Base-by-base conservation (phyloP, 106 monocot genomes). In the Dendrobium nobile region DNA sequence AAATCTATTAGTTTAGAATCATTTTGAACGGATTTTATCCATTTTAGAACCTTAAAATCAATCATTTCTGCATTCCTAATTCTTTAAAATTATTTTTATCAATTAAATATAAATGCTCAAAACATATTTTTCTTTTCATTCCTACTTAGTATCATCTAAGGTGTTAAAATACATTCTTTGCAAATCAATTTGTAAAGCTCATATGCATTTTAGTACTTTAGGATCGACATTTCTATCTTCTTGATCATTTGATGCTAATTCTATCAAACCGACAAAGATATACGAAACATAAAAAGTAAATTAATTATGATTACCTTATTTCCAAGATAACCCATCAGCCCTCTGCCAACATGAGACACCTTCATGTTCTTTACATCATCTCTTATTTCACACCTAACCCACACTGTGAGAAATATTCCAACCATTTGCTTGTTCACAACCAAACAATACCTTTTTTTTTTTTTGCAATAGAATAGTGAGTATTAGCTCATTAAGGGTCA, bases 401-500 rank as follows among this genome's bases (percentile, higher is more conserved):
- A 93, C 9, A 93, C 79, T 9, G 85, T 93, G 33, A 93, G 88
- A 78, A 90, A 93, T 81, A 93, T 86, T 22, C 93, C 93, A 77
- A 93, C 93, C 93, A 93, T 93, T 84, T 93, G 93, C 78, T 93
- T 93, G 54, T 90, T 93, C 28, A 90, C 93, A 70, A 90, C 93
- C 85, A 90, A 84, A 82, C 88, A 90, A 75, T 87, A 93, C 78
- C 93, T 92, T 72, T 16, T 9, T 92, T 72, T 16, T 9, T 44
- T 45, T 73, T 40, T 41, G 5, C 9, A 68, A 15, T 41, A 44
- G 65, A 43, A 70, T 26, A 45, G 37, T 54, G 6, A 81, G 58
- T 16, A 43, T 73, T n/a, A 8, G 28, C 33, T 80, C 37, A 24
- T 5, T 17, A 45, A 45, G 45, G 45, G 9, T 45, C 45, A 45